phyloP scores from a whole-genome alignment of 31 red algal genomes.

The Asparagopsis taxiformis region DNA sequence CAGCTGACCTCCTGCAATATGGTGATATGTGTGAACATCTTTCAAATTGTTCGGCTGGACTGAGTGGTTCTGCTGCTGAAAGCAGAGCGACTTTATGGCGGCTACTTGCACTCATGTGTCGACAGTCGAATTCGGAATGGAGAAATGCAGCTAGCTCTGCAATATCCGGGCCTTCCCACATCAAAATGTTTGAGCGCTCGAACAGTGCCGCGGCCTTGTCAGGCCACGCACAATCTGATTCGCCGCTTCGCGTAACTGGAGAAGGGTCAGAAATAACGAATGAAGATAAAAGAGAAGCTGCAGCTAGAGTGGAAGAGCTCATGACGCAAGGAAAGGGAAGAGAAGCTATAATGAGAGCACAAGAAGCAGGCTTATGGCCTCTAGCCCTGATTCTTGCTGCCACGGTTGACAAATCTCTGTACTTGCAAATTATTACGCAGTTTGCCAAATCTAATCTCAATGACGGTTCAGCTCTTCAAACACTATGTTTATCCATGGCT shows the following conservation, averaged over 20 bases:
- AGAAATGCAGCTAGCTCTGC: conserved; percentile 17
- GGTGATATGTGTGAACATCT: conserved; percentile 45
- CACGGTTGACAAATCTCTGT: conserved; percentile 16
- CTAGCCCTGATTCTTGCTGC: conserved; percentile 41
- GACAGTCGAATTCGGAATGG: conserved; percentile 18
- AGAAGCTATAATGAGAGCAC: conserved; percentile 27
- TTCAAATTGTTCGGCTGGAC: conserved; percentile 32
- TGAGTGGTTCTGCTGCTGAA: conserved; percentile 20
- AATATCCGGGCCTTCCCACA: conserved; percentile 25
- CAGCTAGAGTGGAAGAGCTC: conserved; percentile 32
- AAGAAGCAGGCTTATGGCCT: conserved; percentile 40
- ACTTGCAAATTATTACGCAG: conserved; percentile 22
- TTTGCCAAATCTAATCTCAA: conserved; percentile 26
- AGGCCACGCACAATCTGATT: not conserved
- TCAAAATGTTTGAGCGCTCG: conserved; percentile 17
- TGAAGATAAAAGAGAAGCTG: conserved; percentile 6
- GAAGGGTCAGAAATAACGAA: conserved; percentile 1
- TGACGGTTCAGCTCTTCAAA: conserved; percentile 50
- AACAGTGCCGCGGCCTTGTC: not conserved
- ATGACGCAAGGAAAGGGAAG: conserved; percentile 24
- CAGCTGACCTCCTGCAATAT: conserved; percentile 9
- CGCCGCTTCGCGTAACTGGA: not conserved
- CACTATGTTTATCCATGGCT: conserved; percentile 43
- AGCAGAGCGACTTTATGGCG: conserved; percentile 42
- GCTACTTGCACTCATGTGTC: conserved; percentile 28